Percentiles rank a stretch among this genome's conserved stretches.
phyloP scores from a whole-genome alignment of 148 eudicot genomes.

The Pouteria glomerata region DNA sequence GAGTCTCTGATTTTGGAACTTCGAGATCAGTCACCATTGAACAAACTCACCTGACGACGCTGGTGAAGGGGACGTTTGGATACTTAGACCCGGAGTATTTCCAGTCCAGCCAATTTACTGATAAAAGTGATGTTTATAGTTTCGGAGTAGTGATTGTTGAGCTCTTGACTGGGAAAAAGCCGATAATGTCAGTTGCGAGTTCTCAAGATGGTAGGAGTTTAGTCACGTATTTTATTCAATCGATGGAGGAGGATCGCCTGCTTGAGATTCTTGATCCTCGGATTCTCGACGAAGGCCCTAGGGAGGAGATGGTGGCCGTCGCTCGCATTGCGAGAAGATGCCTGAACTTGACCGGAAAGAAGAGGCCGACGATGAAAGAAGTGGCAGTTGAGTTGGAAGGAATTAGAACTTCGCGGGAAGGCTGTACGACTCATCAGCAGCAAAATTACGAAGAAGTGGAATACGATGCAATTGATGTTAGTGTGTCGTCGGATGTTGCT shows the following conservation, averaged over 20 bases:
- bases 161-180: conserved; percentile 7
- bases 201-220: background rate
- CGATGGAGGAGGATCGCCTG: background rate
- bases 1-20: conserved; percentile 10
- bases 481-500: no score
- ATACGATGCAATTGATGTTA: no score
- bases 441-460: no score
- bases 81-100: background rate
- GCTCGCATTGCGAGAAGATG: background rate
- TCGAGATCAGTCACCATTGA: conserved; percentile 9
- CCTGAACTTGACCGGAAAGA: background rate
- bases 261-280: conserved; percentile 1
- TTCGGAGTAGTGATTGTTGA: conserved; percentile 12
- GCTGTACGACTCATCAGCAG: no score
- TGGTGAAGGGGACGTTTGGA: conserved; percentile 5
- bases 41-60: conserved; percentile 8
- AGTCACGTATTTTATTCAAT: background rate
- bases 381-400: background rate
- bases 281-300: background rate
- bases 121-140: conserved; percentile 10
- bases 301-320: background rate
- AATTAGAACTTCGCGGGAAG: background rate
- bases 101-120: background rate
- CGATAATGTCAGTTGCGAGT: background rate
- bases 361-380: background rate